Percentiles rank a stretch among this genome's conserved stretches.
Conservation (phyloP, 2,329 filamentous ascomycete genomes). For the Calonectria crousiana region DNA sequence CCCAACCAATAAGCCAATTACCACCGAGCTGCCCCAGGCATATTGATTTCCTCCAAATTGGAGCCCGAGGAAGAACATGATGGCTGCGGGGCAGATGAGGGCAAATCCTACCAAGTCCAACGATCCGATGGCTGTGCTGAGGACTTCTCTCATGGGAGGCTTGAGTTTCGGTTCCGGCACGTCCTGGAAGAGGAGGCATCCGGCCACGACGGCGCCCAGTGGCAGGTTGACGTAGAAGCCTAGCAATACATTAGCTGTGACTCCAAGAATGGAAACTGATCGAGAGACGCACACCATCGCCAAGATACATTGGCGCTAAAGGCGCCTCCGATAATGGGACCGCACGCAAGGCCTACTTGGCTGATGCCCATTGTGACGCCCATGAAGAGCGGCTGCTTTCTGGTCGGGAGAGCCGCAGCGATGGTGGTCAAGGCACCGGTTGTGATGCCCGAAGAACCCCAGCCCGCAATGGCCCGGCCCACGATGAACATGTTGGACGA, state of each 20-base stretch:
- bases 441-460: background rate
- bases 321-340: slow-evolving; percentile 70
- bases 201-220: slow-evolving; percentile 35
- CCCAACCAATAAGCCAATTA: slow-evolving; percentile 53
- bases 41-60: slow-evolving; percentile 53
- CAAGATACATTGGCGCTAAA: slow-evolving; percentile 70
- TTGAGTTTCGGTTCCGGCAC: slow-evolving; percentile 5
- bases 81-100: slow-evolving; percentile 46
- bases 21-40: slow-evolving; percentile 49
- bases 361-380: background rate
- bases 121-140: background rate
- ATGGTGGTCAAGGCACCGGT: slow-evolving; percentile 9
- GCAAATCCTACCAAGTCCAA: slow-evolving; percentile 46
- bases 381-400: background rate
- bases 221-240: slow-evolving; percentile 71
- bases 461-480: background rate
- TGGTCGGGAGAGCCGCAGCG: background rate
- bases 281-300: slow-evolving; percentile 59
- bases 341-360: slow-evolving; percentile 37
- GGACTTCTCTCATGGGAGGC: background rate
- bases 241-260: background rate
- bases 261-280: background rate
- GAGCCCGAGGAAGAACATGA: slow-evolving; percentile 60
- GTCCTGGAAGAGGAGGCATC: background rate
- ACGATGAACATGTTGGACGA: slow-evolving; percentile 4